phyloP scores from a whole-genome alignment of 441 rosid genomes.

The Syzygium malaccense region DNA sequence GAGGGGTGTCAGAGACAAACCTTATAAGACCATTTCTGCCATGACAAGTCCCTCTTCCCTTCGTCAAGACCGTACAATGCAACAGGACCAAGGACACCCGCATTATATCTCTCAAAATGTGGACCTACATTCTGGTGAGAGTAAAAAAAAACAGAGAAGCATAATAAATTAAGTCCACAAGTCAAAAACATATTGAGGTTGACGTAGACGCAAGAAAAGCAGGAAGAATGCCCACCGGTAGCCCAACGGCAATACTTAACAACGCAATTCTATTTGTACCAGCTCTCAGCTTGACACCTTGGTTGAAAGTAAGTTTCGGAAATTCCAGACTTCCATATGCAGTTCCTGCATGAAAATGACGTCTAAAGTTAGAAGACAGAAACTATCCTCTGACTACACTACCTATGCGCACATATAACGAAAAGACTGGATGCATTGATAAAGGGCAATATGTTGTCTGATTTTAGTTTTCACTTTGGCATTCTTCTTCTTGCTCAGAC shows the following conservation, averaged over 20 bases:
- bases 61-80: conserved; percentile 62
- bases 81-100: conserved; percentile 95
- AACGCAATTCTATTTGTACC: conserved; percentile 3
- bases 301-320: not conserved
- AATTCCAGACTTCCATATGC: conserved; percentile 27
- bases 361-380: not conserved
- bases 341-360: conserved; percentile 38
- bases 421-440: not conserved
- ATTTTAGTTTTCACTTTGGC: not conserved
- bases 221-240: conserved; percentile 52
- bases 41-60: conserved; percentile 78
- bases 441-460: not conserved
- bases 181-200: not conserved
- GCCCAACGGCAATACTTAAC: conserved; percentile 50
- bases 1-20: conserved; percentile 20
- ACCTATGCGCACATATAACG: not conserved
- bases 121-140: conserved; percentile 82
- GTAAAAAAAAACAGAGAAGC: conserved; percentile 7
- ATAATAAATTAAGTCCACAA: not conserved
- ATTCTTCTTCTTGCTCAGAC: not conserved
- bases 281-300: conserved; percentile 4
- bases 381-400: not conserved
- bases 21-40: conserved; percentile 99
- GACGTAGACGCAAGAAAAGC: conserved; percentile 1
- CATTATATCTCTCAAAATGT: conserved; percentile 95